A percentile compares a stretch with the other conserved stretches of the same genome.
phyloP scores from a whole-genome alignment of 2,329 filamentous ascomycete species.

The Diaporthe citriasiana region DNA sequence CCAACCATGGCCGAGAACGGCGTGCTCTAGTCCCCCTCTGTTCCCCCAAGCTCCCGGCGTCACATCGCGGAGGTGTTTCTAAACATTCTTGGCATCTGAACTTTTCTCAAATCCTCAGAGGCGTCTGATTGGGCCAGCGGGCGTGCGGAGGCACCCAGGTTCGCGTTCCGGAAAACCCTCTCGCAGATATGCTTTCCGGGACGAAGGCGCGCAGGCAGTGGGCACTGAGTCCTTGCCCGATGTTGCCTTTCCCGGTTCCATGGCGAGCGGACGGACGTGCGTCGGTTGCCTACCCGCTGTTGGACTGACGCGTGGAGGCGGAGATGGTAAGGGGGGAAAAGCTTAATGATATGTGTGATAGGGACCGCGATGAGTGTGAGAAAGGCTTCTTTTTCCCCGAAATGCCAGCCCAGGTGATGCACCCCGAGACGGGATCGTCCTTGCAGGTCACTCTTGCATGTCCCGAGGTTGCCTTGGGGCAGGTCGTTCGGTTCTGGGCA shows the following conservation, averaged over 20 bases:
- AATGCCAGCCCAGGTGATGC: not conserved
- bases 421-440: constrained; percentile 24
- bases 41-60: constrained; percentile 7
- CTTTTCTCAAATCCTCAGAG: constrained; percentile 3
- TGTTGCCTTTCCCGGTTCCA: not conserved
- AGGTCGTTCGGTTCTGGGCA: not conserved
- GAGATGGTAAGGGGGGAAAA: not conserved
- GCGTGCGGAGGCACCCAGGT: constrained; percentile 26
- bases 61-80: constrained; percentile 29
- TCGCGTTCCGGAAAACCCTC: constrained; percentile 15
- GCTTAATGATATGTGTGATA: constrained; percentile 8
- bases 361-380: not conserved
- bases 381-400: not conserved
- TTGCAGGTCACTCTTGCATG: constrained; percentile 17
- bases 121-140: constrained; percentile 16
- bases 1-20: constrained; percentile 6
- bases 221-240: not conserved
- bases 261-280: not conserved
- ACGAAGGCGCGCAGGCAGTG: not conserved
- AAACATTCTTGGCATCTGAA: constrained; percentile 34
- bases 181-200: constrained; percentile 28
- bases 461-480: constrained; percentile 12
- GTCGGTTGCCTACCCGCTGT: not conserved
- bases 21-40: not conserved
- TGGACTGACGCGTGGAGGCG: not conserved